These are phyloP conservation scores for Trichocomaceae sp. DNA, from an alignment of 2,329 filamentous ascomycete species.

Conservation along the genomic window DNA sequence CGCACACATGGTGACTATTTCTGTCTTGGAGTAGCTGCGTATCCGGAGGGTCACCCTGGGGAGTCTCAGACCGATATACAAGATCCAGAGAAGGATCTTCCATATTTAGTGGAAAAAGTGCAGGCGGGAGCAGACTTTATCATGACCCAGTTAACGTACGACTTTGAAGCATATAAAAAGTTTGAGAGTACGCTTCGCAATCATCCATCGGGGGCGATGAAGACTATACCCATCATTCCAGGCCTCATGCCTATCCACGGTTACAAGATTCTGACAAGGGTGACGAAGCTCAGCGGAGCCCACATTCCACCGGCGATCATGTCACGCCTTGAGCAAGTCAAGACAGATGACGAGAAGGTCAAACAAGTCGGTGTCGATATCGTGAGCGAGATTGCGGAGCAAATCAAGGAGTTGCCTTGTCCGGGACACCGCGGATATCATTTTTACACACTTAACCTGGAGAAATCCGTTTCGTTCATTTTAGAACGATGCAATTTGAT, in stretches of 20 bases:
- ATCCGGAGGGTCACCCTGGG: slow-evolving; percentile 91
- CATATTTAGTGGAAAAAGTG: slow-evolving; percentile 84
- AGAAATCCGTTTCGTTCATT: slow-evolving; percentile 93
- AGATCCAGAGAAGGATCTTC: slow-evolving; percentile 61
- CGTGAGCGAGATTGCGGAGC: slow-evolving; percentile 73
- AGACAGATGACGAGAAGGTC: slow-evolving; percentile 43
- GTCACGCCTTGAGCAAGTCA: slow-evolving; percentile 49
- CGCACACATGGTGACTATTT: slow-evolving; percentile 88
- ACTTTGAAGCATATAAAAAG: slow-evolving; percentile 69
- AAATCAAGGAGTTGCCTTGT: slow-evolving; percentile 61
- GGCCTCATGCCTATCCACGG: slow-evolving; percentile 97
- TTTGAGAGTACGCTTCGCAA: slow-evolving; percentile 72
- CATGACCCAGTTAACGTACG: slow-evolving; percentile 97
- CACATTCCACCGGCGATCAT: slow-evolving; percentile 67
- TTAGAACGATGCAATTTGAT: slow-evolving; percentile 81
- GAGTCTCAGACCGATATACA: slow-evolving; percentile 80
- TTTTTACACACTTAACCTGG: slow-evolving; percentile 94
- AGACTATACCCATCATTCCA: slow-evolving; percentile 80
- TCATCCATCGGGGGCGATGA: slow-evolving; percentile 79
- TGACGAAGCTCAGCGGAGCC: slow-evolving; percentile 90
- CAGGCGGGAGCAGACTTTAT: slow-evolving; percentile 92
- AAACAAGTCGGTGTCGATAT: slow-evolving; percentile 53
- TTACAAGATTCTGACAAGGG: slow-evolving; percentile 90
- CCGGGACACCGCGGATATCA: slow-evolving; percentile 72
- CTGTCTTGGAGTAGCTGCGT: slow-evolving; percentile 88